phyloP scores from a whole-genome alignment of 495 filamentous ascomycete species.

The Ascodesmis nigricans region DNA sequence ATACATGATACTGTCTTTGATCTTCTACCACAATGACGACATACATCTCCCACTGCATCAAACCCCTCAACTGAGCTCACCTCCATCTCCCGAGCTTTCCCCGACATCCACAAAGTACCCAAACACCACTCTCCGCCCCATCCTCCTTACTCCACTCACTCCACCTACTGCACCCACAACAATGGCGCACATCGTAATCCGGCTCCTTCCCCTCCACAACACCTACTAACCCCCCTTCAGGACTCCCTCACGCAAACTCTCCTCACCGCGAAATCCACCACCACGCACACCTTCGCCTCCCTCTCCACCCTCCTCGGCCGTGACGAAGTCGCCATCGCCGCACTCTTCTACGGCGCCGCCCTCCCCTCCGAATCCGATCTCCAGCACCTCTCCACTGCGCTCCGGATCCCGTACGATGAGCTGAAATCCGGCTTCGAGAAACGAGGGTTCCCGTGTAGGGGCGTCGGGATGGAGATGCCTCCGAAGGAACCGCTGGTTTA shows the following conservation, averaged over 20 bases:
- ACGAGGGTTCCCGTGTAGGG: slow-evolving; percentile 70
- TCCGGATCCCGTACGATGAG: slow-evolving; percentile 35
- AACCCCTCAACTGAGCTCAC: no score
- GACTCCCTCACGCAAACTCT: slow-evolving; percentile 38
- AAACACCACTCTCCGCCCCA: slow-evolving; percentile 7
- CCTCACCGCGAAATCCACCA: slow-evolving; percentile 61
- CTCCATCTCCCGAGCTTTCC: slow-evolving; percentile 10
- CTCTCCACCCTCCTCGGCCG: slow-evolving; percentile 60
- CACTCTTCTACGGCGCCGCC: slow-evolving; percentile 87
- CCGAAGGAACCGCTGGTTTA: slow-evolving; percentile 89
- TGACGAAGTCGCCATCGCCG: slow-evolving; percentile 74
- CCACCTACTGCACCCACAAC: slow-evolving; percentile 10
- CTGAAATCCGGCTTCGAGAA: slow-evolving; percentile 42
- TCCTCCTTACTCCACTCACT: slow-evolving; percentile 6
- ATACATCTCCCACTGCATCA: no score
- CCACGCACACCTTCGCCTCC: slow-evolving; percentile 55
- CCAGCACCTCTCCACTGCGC: slow-evolving; percentile 40
- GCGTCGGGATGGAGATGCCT: slow-evolving; percentile 73
- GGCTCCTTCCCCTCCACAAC: slow-evolving; percentile 3
- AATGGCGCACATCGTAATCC: slow-evolving; percentile 11
- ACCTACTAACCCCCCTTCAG: slow-evolving; percentile 6
- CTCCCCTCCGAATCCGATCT: slow-evolving; percentile 61
- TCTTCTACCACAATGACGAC: no score
- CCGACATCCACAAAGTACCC: slow-evolving; percentile 6
- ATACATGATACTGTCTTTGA: no score